Evolutionary conservation across 1,284 basidiomycete genomes (phyloP).

Genomic region (Trichosporon sp.): DNA sequence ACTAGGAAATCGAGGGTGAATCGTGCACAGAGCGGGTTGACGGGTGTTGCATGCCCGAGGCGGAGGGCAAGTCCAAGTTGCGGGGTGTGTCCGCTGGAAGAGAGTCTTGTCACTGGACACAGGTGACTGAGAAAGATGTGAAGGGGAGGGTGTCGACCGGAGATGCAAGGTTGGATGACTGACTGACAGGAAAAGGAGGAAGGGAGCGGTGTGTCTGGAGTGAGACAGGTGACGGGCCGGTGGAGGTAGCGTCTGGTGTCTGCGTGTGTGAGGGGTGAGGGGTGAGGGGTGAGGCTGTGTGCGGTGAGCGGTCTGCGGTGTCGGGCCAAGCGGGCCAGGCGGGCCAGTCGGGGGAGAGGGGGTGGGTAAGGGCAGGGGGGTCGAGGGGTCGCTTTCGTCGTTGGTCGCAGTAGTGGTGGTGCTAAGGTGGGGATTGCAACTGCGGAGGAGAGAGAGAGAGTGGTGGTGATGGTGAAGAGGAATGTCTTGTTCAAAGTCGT

Average conservation of each 20-base stretch:
- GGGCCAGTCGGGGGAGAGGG: neutral
- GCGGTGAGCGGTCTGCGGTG: neutral
- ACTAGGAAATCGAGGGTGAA: neutral
- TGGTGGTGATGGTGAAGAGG: neutral
- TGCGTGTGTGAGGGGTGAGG: neutral
- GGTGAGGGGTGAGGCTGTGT: neutral
- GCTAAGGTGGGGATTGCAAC: neutral
- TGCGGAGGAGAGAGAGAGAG: too few species aligned
- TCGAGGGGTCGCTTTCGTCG: too few species aligned
- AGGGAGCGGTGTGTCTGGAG: neutral
- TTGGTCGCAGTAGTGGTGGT: neutral
- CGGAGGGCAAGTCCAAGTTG: too few species aligned
- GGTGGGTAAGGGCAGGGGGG: too few species aligned
- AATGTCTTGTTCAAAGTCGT: neutral
- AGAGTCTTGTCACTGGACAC: neutral
- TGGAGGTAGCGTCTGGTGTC: neutral
- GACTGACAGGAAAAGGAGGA: neutral
- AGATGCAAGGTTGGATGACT: neutral
- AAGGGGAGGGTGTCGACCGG: too few species aligned
- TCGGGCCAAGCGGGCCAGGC: neutral
- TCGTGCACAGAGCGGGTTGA: neutral
- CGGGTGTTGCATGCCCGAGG: neutral
- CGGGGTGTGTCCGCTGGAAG: neutral
- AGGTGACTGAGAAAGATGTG: neutral
- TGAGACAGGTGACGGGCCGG: neutral